Evolutionary conservation across 306 rosid species (phyloP).

Genomic region (Quercus rubra): DNA sequence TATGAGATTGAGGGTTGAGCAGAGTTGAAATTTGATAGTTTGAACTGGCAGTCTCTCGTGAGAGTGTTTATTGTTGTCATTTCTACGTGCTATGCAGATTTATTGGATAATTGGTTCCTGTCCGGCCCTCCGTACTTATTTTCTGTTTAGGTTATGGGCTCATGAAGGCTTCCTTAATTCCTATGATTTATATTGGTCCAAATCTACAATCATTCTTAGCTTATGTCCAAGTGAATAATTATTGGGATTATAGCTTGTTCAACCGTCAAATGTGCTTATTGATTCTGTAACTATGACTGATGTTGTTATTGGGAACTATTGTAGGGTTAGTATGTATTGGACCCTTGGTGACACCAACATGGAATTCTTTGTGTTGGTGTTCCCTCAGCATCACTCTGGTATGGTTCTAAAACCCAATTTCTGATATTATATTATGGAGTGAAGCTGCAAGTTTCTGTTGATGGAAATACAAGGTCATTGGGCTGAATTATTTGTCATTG

Average conservation of each 20-base stretch:
- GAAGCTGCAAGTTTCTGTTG: constrained; percentile 37
- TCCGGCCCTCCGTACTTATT: constrained; percentile 3
- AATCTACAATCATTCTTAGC: constrained; percentile 21
- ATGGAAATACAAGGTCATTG: constrained; percentile 31
- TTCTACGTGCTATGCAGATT: constrained; percentile 20
- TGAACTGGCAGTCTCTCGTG: constrained; percentile 17
- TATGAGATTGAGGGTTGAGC: constrained; percentile 22
- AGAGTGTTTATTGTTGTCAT: constrained; percentile 18
- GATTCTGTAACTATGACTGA: constrained; percentile 65
- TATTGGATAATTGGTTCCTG: constrained; percentile 24
- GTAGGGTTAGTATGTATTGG: constrained; percentile 93
- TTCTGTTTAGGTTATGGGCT: constrained; percentile 31
- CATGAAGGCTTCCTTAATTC: constrained; percentile 23
- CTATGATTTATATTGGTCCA: constrained; percentile 29
- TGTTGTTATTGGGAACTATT: constrained; percentile 73
- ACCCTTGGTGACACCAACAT: constrained; percentile 88
- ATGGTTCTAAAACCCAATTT: constrained; percentile 84
- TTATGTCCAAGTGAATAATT: constrained; percentile 33
- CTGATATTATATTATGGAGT: constrained; percentile 54
- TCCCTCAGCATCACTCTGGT: constrained; percentile 82
- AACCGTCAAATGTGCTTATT: constrained; percentile 49
- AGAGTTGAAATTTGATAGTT: constrained; percentile 22
- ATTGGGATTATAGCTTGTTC: constrained; percentile 53
- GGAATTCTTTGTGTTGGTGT: constrained; percentile 88
- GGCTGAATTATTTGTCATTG: background rate